Conservation (phyloP, 2,329 filamentous ascomycete species). For the Aspergillus tanneri region DNA sequence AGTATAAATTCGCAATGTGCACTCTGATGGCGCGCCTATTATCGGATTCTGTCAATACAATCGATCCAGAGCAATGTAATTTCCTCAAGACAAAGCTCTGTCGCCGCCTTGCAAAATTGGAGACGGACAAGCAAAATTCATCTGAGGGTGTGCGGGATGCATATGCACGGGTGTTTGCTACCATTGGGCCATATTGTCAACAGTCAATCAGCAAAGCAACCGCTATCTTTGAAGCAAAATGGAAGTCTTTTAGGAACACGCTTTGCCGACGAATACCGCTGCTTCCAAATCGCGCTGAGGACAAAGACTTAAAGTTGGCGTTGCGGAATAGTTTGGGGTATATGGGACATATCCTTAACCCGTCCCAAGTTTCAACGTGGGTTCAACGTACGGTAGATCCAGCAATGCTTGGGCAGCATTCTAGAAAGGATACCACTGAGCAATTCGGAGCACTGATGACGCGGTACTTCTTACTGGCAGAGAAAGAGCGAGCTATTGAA, state of each 20-base stretch:
- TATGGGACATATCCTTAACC: slow-evolving; percentile 23
- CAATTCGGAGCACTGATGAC: slow-evolving; percentile 11
- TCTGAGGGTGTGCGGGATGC: too few species aligned
- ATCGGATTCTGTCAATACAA: slow-evolving; percentile 32
- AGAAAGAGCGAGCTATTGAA: slow-evolving; percentile 11
- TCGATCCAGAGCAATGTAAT: slow-evolving; percentile 38
- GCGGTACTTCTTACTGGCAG: slow-evolving; percentile 16
- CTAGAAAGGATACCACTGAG: slow-evolving; percentile 12
- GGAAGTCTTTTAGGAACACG: slow-evolving; percentile 43
- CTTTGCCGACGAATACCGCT: slow-evolving; percentile 42
- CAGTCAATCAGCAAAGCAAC: too few species aligned
- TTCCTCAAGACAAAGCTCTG: slow-evolving; percentile 55
- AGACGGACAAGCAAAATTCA: too few species aligned
- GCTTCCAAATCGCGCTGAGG: slow-evolving; percentile 42
- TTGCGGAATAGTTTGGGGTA: slow-evolving; percentile 45
- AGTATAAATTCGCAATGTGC: slow-evolving; percentile 61
- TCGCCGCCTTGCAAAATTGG: slow-evolving; percentile 59
- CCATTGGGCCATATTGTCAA: slow-evolving; percentile 29
- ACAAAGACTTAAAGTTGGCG: slow-evolving; percentile 34
- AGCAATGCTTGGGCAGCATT: not conserved
- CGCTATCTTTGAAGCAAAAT: slow-evolving; percentile 34
- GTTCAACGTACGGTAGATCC: not conserved
- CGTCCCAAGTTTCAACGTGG: not conserved
- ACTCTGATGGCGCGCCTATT: slow-evolving; percentile 51
- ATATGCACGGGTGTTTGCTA: too few species aligned